A percentile compares a stretch with the other conserved stretches of the same genome.
Conservation (phyloP, 345 rosid genomes). For the Eutrema heterophyllum region DNA sequence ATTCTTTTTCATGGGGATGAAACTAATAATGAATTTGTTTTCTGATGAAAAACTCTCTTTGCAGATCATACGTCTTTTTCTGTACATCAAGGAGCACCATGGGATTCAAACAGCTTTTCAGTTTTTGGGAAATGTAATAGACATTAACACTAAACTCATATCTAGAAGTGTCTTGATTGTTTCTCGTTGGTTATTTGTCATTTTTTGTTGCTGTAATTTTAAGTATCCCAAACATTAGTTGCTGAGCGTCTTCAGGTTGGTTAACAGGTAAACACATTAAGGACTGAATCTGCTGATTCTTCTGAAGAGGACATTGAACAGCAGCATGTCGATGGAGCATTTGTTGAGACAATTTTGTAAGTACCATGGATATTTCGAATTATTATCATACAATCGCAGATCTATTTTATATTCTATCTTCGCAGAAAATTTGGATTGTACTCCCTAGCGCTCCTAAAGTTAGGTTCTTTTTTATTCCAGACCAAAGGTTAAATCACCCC, state of each 20-base stretch:
- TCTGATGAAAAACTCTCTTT: conserved; percentile 25
- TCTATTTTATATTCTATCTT: conserved; percentile 7
- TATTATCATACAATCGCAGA: neutral
- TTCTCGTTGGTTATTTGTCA: neutral
- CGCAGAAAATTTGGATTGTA: conserved; percentile 12
- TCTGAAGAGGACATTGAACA: conserved; percentile 63
- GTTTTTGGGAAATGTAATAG: conserved; percentile 79
- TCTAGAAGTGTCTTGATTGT: neutral
- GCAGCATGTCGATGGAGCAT: conserved; percentile 85
- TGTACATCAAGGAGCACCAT: conserved; percentile 77
- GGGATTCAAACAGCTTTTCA: conserved; percentile 76
- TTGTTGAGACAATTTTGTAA: conserved; percentile 85
- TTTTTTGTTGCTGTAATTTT: neutral
- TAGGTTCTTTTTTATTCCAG: conserved; percentile 37
- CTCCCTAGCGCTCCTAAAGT: neutral
- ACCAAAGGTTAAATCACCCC: conserved; percentile 72
- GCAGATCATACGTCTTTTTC: conserved; percentile 89
- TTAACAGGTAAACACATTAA: conserved; percentile 61
- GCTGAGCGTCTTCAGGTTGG: conserved; percentile 13
- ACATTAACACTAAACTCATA: conserved; percentile 11
- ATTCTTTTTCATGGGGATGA: neutral
- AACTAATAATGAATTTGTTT: neutral
- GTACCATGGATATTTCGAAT: conserved; percentile 28
- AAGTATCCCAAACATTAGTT: conserved; percentile 15
- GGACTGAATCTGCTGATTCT: conserved; percentile 55